These are phyloP conservation scores for Clitopilus passeckerianus DNA, from an alignment of 768 basidiomycete genomes.

Conservation along the genomic window DNA sequence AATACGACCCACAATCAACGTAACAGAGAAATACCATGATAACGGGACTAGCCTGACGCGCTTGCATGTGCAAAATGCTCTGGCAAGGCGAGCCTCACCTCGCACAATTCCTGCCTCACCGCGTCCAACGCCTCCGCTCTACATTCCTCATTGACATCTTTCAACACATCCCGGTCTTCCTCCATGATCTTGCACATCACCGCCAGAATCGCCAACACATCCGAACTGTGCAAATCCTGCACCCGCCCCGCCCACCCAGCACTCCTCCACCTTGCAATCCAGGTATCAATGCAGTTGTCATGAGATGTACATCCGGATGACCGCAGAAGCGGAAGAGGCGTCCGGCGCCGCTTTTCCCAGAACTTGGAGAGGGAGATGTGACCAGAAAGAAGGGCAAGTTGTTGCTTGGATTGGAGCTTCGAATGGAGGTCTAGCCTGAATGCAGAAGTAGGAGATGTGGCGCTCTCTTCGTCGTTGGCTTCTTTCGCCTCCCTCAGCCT, in stretches of 20 bases:
- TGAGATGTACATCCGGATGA: constrained; percentile 13
- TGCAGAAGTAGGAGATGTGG: constrained; percentile 8
- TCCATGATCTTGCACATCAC: constrained; percentile 26
- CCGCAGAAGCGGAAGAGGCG: constrained; percentile 14
- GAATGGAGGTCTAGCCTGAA: constrained; percentile 24
- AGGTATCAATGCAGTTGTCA: constrained; percentile 21
- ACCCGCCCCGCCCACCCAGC: constrained; percentile 27
- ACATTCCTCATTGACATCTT: constrained; percentile 22
- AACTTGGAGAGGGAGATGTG: constrained; percentile 29
- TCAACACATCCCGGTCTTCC: constrained; percentile 26
- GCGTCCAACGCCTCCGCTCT: constrained; percentile 22
- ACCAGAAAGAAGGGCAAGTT: constrained; percentile 28
- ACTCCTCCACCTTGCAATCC: constrained; percentile 28
- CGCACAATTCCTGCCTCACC: constrained; percentile 7
- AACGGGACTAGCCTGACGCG: too few relatives aligned
- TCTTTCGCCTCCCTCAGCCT: constrained; percentile 20
- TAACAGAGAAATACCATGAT: too few relatives aligned
- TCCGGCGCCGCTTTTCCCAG: constrained; percentile 27
- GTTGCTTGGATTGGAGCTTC: constrained; percentile 28
- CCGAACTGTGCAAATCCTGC: constrained; percentile 23
- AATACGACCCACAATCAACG: too few relatives aligned
- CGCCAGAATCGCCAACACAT: constrained; percentile 23
- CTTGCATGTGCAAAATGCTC: constrained; percentile 13
- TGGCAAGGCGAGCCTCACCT: constrained; percentile 6
- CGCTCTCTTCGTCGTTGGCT: constrained; percentile 14